Conservation (phyloP, 2,329 filamentous ascomycete genomes). For the Nothopassalora personata region DNA sequence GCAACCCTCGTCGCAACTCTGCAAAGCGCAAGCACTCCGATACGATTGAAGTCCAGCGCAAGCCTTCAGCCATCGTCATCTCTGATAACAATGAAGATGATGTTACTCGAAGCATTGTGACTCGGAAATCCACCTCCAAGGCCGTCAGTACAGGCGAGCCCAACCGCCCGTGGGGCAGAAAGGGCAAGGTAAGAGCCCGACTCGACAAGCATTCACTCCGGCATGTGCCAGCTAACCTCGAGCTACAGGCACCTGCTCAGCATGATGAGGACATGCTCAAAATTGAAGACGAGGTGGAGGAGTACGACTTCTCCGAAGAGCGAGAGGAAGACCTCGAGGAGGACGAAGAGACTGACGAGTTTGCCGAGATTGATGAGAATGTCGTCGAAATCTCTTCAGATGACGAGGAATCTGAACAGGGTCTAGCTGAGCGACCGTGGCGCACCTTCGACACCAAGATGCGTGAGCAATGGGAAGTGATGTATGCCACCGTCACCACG, state of each 20-base stretch:
- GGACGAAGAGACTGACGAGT: constrained; percentile 12
- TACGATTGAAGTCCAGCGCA: constrained; percentile 16
- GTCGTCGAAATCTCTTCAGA: constrained; percentile 24
- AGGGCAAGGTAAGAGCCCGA: constrained; percentile 10
- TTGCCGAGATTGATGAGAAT: constrained; percentile 15
- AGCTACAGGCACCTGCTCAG: background rate
- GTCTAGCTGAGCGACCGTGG: constrained; percentile 21
- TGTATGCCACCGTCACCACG: constrained; percentile 22
- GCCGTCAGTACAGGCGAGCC: background rate
- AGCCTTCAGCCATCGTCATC: constrained; percentile 7
- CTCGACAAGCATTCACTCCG: background rate
- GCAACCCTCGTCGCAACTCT: background rate
- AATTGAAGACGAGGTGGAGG: constrained; percentile 15
- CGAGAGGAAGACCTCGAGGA: constrained; percentile 8
- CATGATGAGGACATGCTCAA: constrained; percentile 25
- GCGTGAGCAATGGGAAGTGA: constrained; percentile 22
- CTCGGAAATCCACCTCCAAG: background rate
- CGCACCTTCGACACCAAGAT: constrained; percentile 12
- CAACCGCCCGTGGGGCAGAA: constrained; percentile 10
- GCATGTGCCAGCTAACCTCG: background rate
- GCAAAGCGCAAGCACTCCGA: constrained; percentile 11
- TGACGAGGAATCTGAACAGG: constrained; percentile 6
- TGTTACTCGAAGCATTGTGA: background rate
- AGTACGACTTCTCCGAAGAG: constrained; percentile 16
- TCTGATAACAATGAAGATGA: constrained; percentile 7